These are phyloP conservation scores for Fusarium dimerum DNA, from an alignment of 2,329 filamentous ascomycete species.

Conservation along the genomic window DNA sequence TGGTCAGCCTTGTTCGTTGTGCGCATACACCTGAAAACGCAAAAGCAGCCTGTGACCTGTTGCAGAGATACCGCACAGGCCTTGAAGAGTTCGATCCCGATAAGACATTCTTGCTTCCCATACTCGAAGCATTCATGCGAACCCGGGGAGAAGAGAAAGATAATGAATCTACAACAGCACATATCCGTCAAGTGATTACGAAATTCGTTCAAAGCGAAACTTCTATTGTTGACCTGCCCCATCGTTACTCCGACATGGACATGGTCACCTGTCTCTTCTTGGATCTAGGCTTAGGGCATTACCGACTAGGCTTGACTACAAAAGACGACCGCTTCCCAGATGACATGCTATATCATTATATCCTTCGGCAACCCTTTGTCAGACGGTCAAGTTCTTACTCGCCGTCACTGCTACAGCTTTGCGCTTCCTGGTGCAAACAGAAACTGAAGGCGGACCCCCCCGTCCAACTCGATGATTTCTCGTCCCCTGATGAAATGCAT, in stretches of 20 bases:
- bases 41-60: conserved; percentile 11
- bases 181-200: conserved; percentile 10
- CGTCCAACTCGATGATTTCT: conserved; percentile 16
- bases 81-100: background rate
- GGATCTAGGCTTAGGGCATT: conserved; percentile 19
- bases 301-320: conserved; percentile 13
- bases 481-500: conserved; percentile 10
- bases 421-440: conserved; percentile 22
- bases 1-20: conserved; percentile 21
- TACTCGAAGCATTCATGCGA: conserved; percentile 20
- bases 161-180: background rate
- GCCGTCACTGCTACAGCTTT: conserved; percentile 14
- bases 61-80: conserved; percentile 7
- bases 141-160: conserved; percentile 10
- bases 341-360: conserved; percentile 21
- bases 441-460: conserved; percentile 15
- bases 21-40: conserved; percentile 20
- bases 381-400: background rate
- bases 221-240: conserved; percentile 10
- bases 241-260: conserved; percentile 19
- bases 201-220: conserved; percentile 7
- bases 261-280: conserved; percentile 24
- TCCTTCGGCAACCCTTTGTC: conserved; percentile 21
- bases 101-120: conserved; percentile 17
- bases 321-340: conserved; percentile 12